These are phyloP conservation scores for Ettlia oleoabundans DNA, from an alignment of 139 green algal species.

Conservation along the genomic window DNA sequence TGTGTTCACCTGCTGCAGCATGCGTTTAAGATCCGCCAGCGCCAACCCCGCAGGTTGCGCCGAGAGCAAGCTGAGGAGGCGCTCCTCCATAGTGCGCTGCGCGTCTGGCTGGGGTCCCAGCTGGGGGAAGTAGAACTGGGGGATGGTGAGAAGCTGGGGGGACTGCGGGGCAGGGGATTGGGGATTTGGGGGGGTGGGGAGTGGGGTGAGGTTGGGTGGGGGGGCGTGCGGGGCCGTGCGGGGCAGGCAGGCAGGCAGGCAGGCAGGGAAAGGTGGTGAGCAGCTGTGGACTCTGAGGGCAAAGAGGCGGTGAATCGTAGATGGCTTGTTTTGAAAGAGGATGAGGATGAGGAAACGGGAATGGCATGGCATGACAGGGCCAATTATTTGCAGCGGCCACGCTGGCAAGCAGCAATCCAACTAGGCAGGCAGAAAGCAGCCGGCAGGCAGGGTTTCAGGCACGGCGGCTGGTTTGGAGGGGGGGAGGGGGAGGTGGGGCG, in stretches of 20 bases:
- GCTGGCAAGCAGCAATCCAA: too few species aligned
- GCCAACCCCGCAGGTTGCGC: constrained; percentile 56
- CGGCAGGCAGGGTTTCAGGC: neutral
- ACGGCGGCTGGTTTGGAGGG: neutral
- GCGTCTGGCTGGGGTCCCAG: constrained; percentile 34
- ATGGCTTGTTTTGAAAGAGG: neutral
- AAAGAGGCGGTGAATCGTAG: neutral
- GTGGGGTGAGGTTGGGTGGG: too few species aligned
- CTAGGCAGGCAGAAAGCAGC: neutral
- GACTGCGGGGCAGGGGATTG: constrained; percentile 18
- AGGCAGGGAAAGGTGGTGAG: neutral
- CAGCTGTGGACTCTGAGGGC: too few species aligned
- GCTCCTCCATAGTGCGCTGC: constrained; percentile 16
- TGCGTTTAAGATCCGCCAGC: constrained; percentile 57
- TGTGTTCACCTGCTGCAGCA: constrained; percentile 70
- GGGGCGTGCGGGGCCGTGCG: too few species aligned
- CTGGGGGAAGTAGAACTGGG: constrained; percentile 87
- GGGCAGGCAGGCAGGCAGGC: too few species aligned
- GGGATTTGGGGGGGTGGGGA: too few species aligned
- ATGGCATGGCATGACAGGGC: too few species aligned
- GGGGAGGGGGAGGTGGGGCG: neutral
- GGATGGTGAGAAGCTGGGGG: constrained; percentile 60
- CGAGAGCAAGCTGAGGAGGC: constrained; percentile 59
- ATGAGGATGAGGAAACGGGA: neutral
- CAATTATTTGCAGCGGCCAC: too few species aligned